These are phyloP conservation scores for Coemansia sp. DNA, from an alignment of 192 early-diverging fungal genomes.

Conservation along the genomic window DNA sequence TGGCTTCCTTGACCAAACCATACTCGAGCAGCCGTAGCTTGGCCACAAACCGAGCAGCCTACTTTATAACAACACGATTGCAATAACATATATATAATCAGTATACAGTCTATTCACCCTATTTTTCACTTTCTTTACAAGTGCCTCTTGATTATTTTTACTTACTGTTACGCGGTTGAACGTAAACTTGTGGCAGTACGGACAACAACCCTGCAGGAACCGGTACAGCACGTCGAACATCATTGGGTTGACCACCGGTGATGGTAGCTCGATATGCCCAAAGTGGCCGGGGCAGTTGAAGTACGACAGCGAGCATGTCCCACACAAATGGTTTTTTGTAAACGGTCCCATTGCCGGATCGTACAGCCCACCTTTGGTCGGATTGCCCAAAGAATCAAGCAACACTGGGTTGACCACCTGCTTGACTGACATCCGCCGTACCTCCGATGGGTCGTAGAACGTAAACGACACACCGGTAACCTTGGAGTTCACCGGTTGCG, in stretches of 20 bases:
- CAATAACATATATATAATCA: no score
- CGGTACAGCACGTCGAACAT: conserved; percentile 91
- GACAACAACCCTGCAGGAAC: conserved; percentile 81
- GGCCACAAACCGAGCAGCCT: conserved; percentile 60
- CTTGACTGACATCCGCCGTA: conserved; percentile 92
- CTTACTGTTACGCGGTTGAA: conserved; percentile 48
- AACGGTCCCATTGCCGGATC: conserved; percentile 94
- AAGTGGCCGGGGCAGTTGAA: conserved; percentile 93
- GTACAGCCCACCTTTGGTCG: conserved; percentile 88
- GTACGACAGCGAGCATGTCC: conserved; percentile 79
- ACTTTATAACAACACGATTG: no score
- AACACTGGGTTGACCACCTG: conserved; percentile 85
- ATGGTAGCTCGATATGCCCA: conserved; percentile 91
- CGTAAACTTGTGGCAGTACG: conserved; percentile 86
- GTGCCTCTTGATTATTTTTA: neutral
- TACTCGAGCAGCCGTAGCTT: conserved; percentile 84
- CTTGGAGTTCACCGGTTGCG: conserved; percentile 76
- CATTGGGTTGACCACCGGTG: conserved; percentile 89
- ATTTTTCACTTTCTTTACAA: neutral
- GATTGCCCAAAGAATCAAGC: conserved; percentile 88
- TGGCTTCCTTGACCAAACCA: conserved; percentile 84
- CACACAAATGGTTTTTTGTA: conserved; percentile 76
- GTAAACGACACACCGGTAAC: conserved; percentile 88
- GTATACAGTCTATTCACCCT: no score
- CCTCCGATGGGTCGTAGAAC: conserved; percentile 84